Evolutionary conservation across 768 basidiomycete genomes (phyloP).

Genomic region (Mycena galericulata): DNA sequence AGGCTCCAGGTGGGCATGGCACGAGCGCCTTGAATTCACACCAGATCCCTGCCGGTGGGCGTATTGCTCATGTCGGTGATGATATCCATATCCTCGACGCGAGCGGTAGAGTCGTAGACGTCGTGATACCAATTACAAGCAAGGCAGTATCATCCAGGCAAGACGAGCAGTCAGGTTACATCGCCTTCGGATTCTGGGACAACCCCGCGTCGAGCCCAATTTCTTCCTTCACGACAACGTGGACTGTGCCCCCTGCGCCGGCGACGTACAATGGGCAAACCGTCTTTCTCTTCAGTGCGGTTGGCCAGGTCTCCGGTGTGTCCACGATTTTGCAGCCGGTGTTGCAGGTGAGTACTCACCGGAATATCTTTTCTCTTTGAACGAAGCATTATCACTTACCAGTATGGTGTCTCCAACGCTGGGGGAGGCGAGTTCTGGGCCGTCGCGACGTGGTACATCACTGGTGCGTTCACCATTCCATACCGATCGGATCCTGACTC

Average conservation of each 20-base stretch:
- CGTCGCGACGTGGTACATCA: constrained; percentile 20
- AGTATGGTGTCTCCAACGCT: constrained; percentile 26
- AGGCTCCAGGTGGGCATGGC: no score
- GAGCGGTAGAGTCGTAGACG: no score
- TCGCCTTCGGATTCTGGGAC: constrained; percentile 20
- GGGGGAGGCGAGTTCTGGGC: constrained; percentile 28
- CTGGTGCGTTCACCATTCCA: not conserved
- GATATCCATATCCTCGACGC: no score
- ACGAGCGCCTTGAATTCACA: no score
- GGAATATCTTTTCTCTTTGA: no score
- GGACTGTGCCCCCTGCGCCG: constrained; percentile 28
- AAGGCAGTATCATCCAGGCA: no score
- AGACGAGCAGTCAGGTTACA: constrained; percentile 4
- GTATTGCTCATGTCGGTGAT: no score
- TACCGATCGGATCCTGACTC: no score
- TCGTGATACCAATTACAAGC: no score
- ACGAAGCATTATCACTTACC: not conserved
- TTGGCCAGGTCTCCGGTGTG: constrained; percentile 1
- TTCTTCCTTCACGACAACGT: constrained; percentile 28
- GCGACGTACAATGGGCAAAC: constrained; percentile 28
- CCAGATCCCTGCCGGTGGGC: no score
- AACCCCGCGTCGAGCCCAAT: constrained; percentile 20
- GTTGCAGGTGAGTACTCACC: constrained; percentile 3
- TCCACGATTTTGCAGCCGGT: constrained; percentile 28
- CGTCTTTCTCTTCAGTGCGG: constrained; percentile 28